Conservation (phyloP, 257 asterid species). For the Nicotiana paniculata region DNA sequence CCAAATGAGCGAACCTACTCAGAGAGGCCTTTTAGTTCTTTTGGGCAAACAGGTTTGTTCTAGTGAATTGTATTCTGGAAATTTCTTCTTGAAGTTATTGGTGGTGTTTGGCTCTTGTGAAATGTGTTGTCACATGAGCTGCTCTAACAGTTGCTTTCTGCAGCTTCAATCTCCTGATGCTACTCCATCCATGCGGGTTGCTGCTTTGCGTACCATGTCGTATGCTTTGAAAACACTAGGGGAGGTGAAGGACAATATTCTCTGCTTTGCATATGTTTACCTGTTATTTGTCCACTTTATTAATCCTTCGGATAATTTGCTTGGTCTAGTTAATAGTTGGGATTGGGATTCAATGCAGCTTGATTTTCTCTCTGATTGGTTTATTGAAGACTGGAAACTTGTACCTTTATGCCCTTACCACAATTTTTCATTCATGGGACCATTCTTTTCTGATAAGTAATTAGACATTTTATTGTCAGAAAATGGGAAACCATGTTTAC, state of each 20-base stretch:
- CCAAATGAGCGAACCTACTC: constrained; percentile 96
- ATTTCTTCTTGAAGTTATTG: background rate
- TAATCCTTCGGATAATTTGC: background rate
- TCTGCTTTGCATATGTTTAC: constrained; percentile 16
- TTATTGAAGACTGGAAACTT: background rate
- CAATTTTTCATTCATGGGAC: background rate
- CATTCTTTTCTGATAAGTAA: background rate
- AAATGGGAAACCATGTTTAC: background rate
- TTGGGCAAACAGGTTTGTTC: constrained; percentile 81
- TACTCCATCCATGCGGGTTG: constrained; percentile 85
- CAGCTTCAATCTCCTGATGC: constrained; percentile 88
- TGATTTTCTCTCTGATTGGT: background rate
- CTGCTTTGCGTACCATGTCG: constrained; percentile 73
- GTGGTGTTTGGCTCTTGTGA: background rate
- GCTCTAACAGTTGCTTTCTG: constrained; percentile 25
- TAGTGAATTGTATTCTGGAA: constrained; percentile 18
- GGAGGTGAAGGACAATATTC: constrained; percentile 57
- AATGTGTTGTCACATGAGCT: constrained; percentile 9
- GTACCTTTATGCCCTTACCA: background rate
- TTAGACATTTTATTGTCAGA: background rate
- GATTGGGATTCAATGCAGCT: background rate
- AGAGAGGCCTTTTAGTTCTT: constrained; percentile 78
- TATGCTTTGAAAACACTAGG: constrained; percentile 84
- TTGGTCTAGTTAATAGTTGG: background rate
- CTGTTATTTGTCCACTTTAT: background rate